Percentiles rank a stretch among this genome's conserved stretches.
phyloP scores from a whole-genome alignment of 2,329 filamentous ascomycete species.

The Sporothrix pallida region DNA sequence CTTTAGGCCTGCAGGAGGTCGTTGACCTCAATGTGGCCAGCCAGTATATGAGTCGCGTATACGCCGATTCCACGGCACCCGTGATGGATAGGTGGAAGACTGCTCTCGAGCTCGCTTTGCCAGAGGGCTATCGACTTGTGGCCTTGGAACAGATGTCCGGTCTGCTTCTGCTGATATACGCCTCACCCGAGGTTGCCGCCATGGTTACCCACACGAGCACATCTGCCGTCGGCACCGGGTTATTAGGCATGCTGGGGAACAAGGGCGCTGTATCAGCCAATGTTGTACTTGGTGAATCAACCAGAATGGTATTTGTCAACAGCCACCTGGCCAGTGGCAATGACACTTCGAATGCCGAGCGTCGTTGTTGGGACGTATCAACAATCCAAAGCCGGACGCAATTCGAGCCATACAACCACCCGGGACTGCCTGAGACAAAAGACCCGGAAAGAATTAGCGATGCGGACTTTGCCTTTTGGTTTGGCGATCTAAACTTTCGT shows the following conservation, averaged over 20 bases:
- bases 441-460: slow-evolving; percentile 76
- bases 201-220: slow-evolving; percentile 83
- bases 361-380: slow-evolving; percentile 85
- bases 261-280: slow-evolving; percentile 87
- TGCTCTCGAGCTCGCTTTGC: slow-evolving; percentile 74
- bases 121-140: slow-evolving; percentile 75
- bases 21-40: slow-evolving; percentile 81
- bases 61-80: slow-evolving; percentile 67
- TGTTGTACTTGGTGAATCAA: slow-evolving; percentile 86
- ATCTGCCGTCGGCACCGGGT: slow-evolving; percentile 81
- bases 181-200: slow-evolving; percentile 74
- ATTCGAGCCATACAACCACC: slow-evolving; percentile 72
- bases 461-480: slow-evolving; percentile 95
- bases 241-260: slow-evolving; percentile 94
- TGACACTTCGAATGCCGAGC: slow-evolving; percentile 76
- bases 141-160: slow-evolving; percentile 86
- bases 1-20: slow-evolving; percentile 89
- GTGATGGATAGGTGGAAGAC: slow-evolving; percentile 79
- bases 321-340: slow-evolving; percentile 88
- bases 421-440: slow-evolving; percentile 65
- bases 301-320: slow-evolving; percentile 87
- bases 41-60: slow-evolving; percentile 75
- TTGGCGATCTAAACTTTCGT: slow-evolving; percentile 94
- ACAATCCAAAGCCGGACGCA: slow-evolving; percentile 78
- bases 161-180: slow-evolving; percentile 82